Percentiles rank a stretch among this genome's conserved stretches.
Conservation (phyloP, 371 early-diverging fungal species). For the Gilbertella persicaria region DNA sequence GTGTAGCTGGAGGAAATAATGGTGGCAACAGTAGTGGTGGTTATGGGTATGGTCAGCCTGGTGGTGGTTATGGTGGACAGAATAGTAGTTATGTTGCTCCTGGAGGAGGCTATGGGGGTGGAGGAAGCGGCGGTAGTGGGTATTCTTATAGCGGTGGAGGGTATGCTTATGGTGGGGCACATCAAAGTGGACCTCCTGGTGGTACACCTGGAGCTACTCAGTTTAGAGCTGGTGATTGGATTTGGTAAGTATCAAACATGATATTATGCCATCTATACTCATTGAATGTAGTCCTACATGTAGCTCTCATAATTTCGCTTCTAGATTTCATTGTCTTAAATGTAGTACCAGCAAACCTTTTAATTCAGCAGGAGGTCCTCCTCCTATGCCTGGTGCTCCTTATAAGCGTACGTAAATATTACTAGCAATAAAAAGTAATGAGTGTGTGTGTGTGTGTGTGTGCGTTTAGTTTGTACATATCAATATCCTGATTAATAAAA, state of each 20-base stretch:
- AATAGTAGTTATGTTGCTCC: conserved; percentile 8
- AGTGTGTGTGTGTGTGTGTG: too few relatives aligned
- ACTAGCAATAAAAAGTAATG: too few relatives aligned
- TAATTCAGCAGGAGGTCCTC: conserved; percentile 15
- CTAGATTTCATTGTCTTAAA: conserved; percentile 65
- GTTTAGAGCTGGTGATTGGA: conserved; percentile 70
- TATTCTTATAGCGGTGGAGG: conserved; percentile 30
- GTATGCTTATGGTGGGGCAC: conserved; percentile 29
- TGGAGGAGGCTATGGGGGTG: conserved; percentile 30
- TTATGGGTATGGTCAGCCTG: conserved; percentile 17
- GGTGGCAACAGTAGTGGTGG: conserved; percentile 14
- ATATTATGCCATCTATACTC: background rate
- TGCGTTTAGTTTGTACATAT: too few relatives aligned
- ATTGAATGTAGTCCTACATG: conserved; percentile 46
- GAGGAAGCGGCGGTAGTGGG: conserved; percentile 25
- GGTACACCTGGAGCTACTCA: conserved; percentile 32
- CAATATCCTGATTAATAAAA: too few relatives aligned
- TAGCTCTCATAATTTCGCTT: conserved; percentile 69
- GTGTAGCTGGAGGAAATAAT: background rate
- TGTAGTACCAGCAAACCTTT: conserved; percentile 48
- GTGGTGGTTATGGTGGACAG: conserved; percentile 9
- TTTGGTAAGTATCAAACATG: conserved; percentile 36
- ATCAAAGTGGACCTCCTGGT: conserved; percentile 24
- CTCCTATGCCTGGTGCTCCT: background rate
- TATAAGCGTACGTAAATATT: background rate